phyloP scores from a whole-genome alignment of 129 eudicot genomes.

The Arctium minus region DNA sequence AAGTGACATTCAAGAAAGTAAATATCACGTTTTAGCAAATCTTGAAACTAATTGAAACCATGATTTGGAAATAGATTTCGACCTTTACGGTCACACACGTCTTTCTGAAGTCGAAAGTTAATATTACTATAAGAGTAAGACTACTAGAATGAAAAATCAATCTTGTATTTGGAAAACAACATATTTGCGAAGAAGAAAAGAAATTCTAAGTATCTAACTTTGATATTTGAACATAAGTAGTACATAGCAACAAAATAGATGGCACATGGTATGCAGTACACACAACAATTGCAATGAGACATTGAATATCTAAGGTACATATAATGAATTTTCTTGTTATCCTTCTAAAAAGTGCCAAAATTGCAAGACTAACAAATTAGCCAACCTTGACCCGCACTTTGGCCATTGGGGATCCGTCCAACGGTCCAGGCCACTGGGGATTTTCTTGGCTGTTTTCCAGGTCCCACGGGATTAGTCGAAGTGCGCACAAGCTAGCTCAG shows the following conservation, averaged over 20 bases:
- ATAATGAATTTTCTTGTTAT: no score
- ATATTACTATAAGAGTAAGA: not conserved
- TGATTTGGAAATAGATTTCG: no score
- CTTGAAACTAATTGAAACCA: no score
- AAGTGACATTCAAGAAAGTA: not conserved
- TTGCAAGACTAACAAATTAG: no score
- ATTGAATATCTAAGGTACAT: not conserved
- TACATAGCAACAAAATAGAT: no score
- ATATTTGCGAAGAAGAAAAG: no score
- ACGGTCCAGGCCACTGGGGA: no score
- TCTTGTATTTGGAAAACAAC: not conserved
- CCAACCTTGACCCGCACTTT: no score
- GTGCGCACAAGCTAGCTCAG: not conserved
- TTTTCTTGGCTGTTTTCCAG: no score
- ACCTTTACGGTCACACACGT: not conserved
- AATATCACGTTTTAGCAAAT: not conserved
- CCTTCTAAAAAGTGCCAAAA: no score
- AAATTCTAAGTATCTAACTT: not conserved
- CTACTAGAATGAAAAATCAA: not conserved
- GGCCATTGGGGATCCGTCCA: no score
- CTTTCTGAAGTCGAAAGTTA: not conserved
- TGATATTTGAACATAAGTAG: not conserved
- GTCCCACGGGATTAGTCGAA: no score
- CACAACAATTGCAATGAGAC: not conserved
- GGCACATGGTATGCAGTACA: not conserved